Conservation (phyloP, 2,329 filamentous ascomycete genomes). For the Phyllosticta capitalensis region DNA sequence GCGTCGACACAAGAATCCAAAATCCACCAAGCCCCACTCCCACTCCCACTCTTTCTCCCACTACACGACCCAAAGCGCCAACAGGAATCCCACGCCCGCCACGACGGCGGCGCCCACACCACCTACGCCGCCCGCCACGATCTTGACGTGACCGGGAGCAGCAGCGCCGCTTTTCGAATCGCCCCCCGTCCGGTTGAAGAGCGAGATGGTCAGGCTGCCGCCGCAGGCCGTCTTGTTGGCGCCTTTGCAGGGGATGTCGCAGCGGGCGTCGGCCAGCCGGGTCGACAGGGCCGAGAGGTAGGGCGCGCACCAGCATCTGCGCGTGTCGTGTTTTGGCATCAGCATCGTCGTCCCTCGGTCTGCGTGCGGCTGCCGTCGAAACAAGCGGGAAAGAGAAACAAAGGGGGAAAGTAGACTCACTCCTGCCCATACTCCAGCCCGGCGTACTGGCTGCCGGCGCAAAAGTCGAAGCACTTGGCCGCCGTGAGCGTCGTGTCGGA, state of each 20-base stretch:
- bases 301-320: slow-evolving; percentile 4
- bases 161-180: not conserved
- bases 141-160: not conserved
- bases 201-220: slow-evolving; percentile 5
- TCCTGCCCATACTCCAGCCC: slow-evolving; percentile 9
- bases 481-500: slow-evolving; percentile 1
- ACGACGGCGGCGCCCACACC: not conserved
- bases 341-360: too few relatives aligned
- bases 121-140: not conserved
- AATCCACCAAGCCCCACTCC: too few relatives aligned
- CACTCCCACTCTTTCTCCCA: too few relatives aligned
- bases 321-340: too few relatives aligned
- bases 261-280: not conserved
- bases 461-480: slow-evolving; percentile 1
- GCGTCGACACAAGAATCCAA: too few relatives aligned
- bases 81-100: not conserved
- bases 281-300: slow-evolving; percentile 7
- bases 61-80: too few relatives aligned
- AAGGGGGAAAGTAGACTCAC: not conserved
- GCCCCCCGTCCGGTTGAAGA: slow-evolving; percentile 5
- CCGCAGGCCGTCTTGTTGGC: slow-evolving; percentile 4
- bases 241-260: slow-evolving; percentile 2
- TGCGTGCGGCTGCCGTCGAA: too few relatives aligned
- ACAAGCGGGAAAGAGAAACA: too few relatives aligned
- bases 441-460: not conserved